Evolutionary conservation across 495 filamentous ascomycete species (phyloP).

Genomic region (Penicillium flavigenum): DNA sequence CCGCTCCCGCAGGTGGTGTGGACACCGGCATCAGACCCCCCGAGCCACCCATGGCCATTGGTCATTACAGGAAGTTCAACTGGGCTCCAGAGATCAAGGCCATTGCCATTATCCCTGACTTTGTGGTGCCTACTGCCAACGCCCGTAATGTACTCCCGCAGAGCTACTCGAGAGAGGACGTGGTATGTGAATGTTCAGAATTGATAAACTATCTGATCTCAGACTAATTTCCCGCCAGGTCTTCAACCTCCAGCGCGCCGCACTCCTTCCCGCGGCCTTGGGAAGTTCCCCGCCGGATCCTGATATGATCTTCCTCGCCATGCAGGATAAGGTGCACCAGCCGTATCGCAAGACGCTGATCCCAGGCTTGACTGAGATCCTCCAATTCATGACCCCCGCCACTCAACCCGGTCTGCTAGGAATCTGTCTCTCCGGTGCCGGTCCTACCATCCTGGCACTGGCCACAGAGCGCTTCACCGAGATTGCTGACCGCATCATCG

Average conservation of each 20-base stretch:
- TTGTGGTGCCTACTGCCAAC: constrained; percentile 86
- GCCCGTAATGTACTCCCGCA: constrained; percentile 79
- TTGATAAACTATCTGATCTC: neutral
- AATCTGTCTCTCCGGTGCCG: constrained; percentile 90
- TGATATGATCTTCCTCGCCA: constrained; percentile 88
- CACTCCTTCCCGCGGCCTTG: constrained; percentile 80
- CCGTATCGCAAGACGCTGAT: constrained; percentile 87
- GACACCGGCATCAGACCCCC: constrained; percentile 83
- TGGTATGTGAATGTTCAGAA: constrained; percentile 50
- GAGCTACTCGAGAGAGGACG: constrained; percentile 71
- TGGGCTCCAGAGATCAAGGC: constrained; percentile 94
- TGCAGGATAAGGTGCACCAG: constrained; percentile 98
- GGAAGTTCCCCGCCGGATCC: constrained; percentile 87
- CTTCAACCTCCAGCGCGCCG: constrained; percentile 92
- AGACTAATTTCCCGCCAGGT: constrained; percentile 47
- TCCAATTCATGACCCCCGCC: constrained; percentile 78
- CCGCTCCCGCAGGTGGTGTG: constrained; percentile 77
- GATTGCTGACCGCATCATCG: constrained; percentile 76
- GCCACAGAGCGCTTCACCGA: constrained; percentile 82
- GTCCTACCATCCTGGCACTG: constrained; percentile 89
- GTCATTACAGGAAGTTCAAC: constrained; percentile 86
- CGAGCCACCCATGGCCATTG: constrained; percentile 84
- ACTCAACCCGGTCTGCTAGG: constrained; percentile 85
- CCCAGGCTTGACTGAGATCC: constrained; percentile 85
- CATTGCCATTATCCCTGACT: constrained; percentile 90